A percentile compares a stretch with the other conserved stretches of the same genome.
Conservation (phyloP, 805 yeast species). For the Saccharomycopsis capsularis region DNA sequence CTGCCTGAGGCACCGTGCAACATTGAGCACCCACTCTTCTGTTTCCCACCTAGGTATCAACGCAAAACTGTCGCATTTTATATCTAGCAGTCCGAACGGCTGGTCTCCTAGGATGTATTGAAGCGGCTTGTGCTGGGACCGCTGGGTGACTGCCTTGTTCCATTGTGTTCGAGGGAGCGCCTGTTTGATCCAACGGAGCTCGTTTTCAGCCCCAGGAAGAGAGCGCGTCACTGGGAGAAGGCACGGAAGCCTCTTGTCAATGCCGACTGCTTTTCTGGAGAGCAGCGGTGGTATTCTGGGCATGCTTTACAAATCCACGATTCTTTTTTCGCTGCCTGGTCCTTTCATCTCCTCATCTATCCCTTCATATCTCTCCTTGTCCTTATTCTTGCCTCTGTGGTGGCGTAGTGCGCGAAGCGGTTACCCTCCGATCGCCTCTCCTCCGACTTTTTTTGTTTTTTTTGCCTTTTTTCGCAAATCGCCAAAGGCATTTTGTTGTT, state of each 20-base stretch:
- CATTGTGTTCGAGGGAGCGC: constrained; percentile 47
- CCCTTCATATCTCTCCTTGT: no score
- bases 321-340: no score
- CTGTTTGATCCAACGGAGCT: constrained; percentile 54
- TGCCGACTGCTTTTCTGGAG: background rate
- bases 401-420: no score
- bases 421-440: no score
- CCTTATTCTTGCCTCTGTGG: no score
- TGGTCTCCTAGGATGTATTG: constrained; percentile 82
- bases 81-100: constrained; percentile 70
- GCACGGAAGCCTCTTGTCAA: constrained; percentile 4
- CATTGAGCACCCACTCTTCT: constrained; percentile 71
- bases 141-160: constrained; percentile 43
- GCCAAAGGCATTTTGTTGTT: no score
- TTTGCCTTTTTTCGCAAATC: no score
- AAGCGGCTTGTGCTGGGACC: constrained; percentile 58
- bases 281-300: constrained; percentile 15
- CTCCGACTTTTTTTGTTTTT: no score
- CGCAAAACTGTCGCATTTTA: constrained; percentile 56
- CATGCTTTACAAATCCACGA: no score
- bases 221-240: constrained; percentile 21
- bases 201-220: constrained; percentile 41
- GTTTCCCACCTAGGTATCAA: constrained; percentile 94
- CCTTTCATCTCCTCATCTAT: no score
- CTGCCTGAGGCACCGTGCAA: constrained; percentile 26